Evolutionary conservation across 2,329 filamentous ascomycete species (phyloP).

Genomic region (Aspergillus pseudoglaucus): DNA sequence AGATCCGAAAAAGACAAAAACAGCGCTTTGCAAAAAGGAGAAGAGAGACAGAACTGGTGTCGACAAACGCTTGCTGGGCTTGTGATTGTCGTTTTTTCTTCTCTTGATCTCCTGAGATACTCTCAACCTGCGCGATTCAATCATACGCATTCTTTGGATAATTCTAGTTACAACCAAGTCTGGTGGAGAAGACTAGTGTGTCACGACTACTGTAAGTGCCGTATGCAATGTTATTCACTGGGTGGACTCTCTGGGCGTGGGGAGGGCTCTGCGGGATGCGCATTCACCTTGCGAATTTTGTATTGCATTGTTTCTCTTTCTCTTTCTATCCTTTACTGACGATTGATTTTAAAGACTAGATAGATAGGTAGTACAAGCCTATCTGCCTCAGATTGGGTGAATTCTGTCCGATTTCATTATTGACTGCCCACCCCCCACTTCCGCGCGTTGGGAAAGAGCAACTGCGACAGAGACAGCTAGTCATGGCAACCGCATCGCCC

Average conservation of each 20-base stretch:
- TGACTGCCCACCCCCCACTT: not conserved
- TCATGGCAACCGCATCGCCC: slow-evolving; percentile 28
- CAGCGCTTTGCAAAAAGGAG: slow-evolving; percentile 4
- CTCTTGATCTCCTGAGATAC: not conserved
- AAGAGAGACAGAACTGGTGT: slow-evolving; percentile 12
- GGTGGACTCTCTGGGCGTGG: not conserved
- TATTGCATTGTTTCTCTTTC: too few species aligned
- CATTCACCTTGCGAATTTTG: not conserved
- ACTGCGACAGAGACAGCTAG: slow-evolving; percentile 10
- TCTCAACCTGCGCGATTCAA: not conserved
- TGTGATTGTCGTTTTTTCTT: slow-evolving; percentile 15
- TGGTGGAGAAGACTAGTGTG: not conserved
- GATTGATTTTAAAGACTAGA: too few species aligned
- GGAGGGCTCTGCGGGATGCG: not conserved
- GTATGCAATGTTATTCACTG: slow-evolving; percentile 1
- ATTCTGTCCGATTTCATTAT: not conserved
- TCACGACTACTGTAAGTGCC: not conserved
- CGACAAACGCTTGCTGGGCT: slow-evolving; percentile 27
- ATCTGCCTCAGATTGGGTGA: not conserved
- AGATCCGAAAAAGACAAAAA: slow-evolving; percentile 2
- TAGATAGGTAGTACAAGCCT: not conserved
- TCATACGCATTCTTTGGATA: too few species aligned
- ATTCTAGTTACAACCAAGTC: not conserved
- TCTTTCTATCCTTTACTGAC: too few species aligned
- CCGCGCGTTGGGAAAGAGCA: slow-evolving; percentile 13